Base-by-base conservation (phyloP, 306 rosid species). In the Adenanthera pavonina region DNA sequence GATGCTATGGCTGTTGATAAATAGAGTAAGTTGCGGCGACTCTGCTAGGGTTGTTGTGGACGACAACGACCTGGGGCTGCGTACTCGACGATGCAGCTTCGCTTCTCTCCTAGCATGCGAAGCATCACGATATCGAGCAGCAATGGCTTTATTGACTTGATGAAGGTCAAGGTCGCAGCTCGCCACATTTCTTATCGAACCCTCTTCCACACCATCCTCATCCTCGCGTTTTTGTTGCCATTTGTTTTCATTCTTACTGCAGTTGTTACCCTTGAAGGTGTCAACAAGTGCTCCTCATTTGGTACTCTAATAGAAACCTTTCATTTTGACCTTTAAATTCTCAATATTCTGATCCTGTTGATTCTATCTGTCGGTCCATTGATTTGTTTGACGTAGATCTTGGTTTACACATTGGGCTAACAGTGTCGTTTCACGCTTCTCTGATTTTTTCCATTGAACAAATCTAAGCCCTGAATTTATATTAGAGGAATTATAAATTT, bases 141-240 rank as follows among this genome's bases (percentile, higher is more conserved):
- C 93, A 93, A 96, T 96, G 99, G 99, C 79, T 91, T 91, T 91
- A 89, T 93, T 89, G 98, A 92, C 92, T 96, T 93, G 92, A 93
- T 96, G 99, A 96, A 93, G 98, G 92, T 96, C 99, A 96, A 92
- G 94, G 98, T 93, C 89, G 99, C 93, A 93, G 99, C 99, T 96
- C 97, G 99, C 86, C 99, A 93, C 87, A 89, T 96, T 89, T 96
- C 99, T 69, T 96, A 96, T 90, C 83, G 99, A 62, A 96, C 99
- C 87, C 88, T 96, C 81, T 96, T 96, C 90, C 98, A 96, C 87
- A 96, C 99, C 89, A 93, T 96, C 20, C 99, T 96, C 77, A 83
- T 93, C 85, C 99, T 96, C 52, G 99, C 98, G 64, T 96, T 96
- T 86, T 87, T 96, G 62, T 89, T 96, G 91, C 99, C 99, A 30